Evolutionary conservation across 345 rosid species (phyloP).

Genomic region (Angophora floribunda): DNA sequence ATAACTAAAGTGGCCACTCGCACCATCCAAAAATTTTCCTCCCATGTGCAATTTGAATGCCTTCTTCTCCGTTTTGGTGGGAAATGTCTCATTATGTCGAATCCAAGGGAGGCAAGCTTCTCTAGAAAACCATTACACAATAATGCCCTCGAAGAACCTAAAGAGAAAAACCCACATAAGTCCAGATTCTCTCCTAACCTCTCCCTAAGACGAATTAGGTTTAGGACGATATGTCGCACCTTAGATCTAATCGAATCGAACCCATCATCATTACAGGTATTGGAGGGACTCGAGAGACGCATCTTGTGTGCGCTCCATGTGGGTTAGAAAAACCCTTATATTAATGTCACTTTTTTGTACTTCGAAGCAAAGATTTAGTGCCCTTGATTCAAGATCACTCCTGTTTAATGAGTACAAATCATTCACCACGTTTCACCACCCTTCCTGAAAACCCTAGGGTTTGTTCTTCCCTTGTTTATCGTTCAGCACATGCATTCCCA

Average conservation of each 20-base stretch:
- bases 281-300: neutral
- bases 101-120: neutral
- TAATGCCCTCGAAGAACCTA: neutral
- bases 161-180: neutral
- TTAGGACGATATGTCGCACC: neutral
- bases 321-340: neutral
- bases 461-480: neutral
- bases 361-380: neutral
- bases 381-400: neutral
- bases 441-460: neutral
- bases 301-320: neutral
- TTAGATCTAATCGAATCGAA: neutral
- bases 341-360: neutral
- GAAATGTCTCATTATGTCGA: neutral
- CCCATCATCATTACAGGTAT: neutral
- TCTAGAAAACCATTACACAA: neutral
- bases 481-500: neutral
- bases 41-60: neutral
- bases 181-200: neutral
- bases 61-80: neutral
- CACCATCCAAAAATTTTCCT: neutral
- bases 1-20: neutral
- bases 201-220: neutral
- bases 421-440: neutral
- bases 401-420: neutral